Evolutionary conservation across 441 rosid genomes (phyloP).

Genomic region (Dalechampia spathulata): DNA sequence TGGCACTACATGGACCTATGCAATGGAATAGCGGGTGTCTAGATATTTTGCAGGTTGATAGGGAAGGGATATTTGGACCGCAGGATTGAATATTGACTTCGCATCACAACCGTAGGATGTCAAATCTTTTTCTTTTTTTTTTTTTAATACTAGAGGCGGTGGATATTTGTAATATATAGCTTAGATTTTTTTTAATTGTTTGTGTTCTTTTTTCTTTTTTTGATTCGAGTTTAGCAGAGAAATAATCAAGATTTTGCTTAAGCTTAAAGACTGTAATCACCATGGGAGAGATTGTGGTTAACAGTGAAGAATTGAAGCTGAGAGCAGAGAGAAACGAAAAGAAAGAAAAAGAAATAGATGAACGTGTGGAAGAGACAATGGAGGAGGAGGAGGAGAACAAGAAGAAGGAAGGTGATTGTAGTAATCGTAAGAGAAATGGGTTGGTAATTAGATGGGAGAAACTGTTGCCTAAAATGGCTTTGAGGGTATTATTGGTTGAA

Average conservation of each 20-base stretch:
- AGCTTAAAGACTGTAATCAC: not conserved
- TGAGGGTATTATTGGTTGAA: slow-evolving; percentile 79
- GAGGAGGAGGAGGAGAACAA: not conserved
- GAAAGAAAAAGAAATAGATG: not conserved
- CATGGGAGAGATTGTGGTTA: slow-evolving; percentile 16
- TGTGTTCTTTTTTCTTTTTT: not conserved
- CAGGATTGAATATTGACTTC: slow-evolving; percentile 1
- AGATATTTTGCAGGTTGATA: slow-evolving; percentile 24
- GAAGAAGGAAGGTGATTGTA: slow-evolving; percentile 1
- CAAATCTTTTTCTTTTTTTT: too few relatives aligned
- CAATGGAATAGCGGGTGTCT: not conserved
- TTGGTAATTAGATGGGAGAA: slow-evolving; percentile 16
- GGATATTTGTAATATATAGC: slow-evolving; percentile 8
- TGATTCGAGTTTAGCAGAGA: not conserved
- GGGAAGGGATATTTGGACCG: not conserved
- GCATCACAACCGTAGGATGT: slow-evolving; percentile 18
- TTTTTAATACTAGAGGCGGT: slow-evolving; percentile 1
- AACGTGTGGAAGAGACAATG: not conserved
- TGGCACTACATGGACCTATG: slow-evolving; percentile 26
- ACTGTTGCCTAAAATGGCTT: slow-evolving; percentile 54
- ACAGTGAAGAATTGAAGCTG: slow-evolving; percentile 6
- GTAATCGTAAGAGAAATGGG: not conserved
- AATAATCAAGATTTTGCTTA: not conserved
- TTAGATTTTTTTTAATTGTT: not conserved
- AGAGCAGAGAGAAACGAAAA: not conserved